These are phyloP conservation scores for Theobroma grandiflorum DNA, from an alignment of 441 rosid species.

Conservation along the genomic window DNA sequence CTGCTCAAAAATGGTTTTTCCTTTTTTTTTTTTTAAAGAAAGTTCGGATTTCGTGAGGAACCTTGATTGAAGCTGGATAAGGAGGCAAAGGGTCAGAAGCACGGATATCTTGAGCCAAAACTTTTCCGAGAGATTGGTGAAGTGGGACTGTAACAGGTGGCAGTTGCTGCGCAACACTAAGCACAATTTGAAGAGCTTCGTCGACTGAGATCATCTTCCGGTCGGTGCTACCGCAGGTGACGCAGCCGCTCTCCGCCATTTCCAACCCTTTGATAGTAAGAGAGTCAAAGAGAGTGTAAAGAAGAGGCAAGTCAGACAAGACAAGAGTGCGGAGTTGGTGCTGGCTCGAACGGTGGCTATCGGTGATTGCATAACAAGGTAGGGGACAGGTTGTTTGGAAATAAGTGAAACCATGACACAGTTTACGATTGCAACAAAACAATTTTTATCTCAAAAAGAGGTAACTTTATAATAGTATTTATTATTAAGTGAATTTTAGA, in stretches of 20 bases:
- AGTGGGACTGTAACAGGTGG: constrained; percentile 62
- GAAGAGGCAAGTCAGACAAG: background rate
- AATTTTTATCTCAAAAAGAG: no score
- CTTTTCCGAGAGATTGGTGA: constrained; percentile 78
- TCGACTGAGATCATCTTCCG: constrained; percentile 62
- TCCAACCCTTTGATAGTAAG: background rate
- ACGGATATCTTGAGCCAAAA: constrained; percentile 79
- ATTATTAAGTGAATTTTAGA: no score
- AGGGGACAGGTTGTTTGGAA: background rate
- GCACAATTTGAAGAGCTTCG: constrained; percentile 68
- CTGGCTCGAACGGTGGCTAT: background rate
- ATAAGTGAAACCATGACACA: no score
- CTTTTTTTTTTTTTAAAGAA: background rate
- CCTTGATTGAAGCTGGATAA: constrained; percentile 91
- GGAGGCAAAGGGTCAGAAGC: constrained; percentile 95
- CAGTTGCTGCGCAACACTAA: constrained; percentile 62
- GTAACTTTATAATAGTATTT: no score
- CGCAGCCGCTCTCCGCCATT: constrained; percentile 31
- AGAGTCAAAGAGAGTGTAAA: background rate
- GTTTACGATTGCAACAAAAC: background rate
- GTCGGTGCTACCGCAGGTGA: constrained; percentile 18
- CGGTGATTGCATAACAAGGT: background rate
- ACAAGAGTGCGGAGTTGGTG: background rate
- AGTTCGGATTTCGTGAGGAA: constrained; percentile 15
- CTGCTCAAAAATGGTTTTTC: background rate